Evolutionary conservation across 352 stramenopile genomes (phyloP), one percentile per base, ranked within the genome.

Genomic region (Hyaloperonospora arabidopsidis): DNA sequence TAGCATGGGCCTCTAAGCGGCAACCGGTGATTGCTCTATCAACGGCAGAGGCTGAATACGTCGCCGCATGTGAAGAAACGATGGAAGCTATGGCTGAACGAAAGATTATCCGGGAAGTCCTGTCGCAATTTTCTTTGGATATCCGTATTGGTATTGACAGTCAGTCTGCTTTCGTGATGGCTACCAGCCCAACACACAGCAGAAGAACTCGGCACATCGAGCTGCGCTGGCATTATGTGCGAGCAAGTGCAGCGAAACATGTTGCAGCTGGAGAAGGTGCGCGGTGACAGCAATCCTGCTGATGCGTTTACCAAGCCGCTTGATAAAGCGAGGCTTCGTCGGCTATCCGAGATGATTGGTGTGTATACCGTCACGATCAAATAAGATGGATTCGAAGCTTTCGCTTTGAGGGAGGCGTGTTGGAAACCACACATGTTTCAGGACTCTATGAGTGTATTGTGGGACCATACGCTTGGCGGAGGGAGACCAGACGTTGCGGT

Each of bases 71-170:
- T 22, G 12, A 45, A 19, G 39, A 7, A 7, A 23, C n/a, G 14
- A 23, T 45, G 39, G 3, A 45, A 23, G n/a, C 5, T 18, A 15
- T 18, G n/a, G 35, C 35, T 41, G 12, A 18, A 18, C 13, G 35
- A 18, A n/a, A 41, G 4, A 41, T 41, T 5, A 41, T 41, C n/a
- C 2, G 12, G 5, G 0, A 41, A 18, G 35, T 41, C 4, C 0
- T 41, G 12, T 15, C 5, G 5, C 5, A 15, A 41, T 15, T 41
- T 41, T 15, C n/a, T 18, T 4, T 41, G 5, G 13, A 18, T 15
- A 15, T 18, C 5, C 35, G 35, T 6, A 41, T 61, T 21, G 52
- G 59, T 13, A 61, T 66, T 35, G 45, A 66, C 25, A 66, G 61
- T 32, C 45, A 51, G 35, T 38, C 51, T 35, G 59, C 52, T 11